Base-by-base conservation (phyloP, 345 rosid genomes). In the Sonneratia alba region DNA sequence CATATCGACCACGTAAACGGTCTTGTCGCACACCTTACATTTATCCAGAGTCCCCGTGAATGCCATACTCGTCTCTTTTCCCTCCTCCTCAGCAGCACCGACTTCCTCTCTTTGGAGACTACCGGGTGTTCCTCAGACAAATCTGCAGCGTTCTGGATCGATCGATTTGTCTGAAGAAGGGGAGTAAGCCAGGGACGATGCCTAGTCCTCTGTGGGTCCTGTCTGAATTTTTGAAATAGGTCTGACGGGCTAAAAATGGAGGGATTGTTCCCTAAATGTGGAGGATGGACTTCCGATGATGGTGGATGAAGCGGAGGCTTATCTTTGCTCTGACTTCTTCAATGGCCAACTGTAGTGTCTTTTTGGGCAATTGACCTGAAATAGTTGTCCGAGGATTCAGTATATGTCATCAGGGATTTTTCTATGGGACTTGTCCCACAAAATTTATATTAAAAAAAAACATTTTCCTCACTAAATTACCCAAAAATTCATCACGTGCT, bases 21-120 rank as follows among this genome's bases (percentile, higher is more conserved):
- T 84, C 83, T 81, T 84, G 66, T 79, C 85, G 69, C 87, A 84
- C 14, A 84, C 87, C 78, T 84, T 81, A 78, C 87, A 84, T 66
- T 84, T 84, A 67, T 84, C 87, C 49, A 81, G 70, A 71, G 87
- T 84, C 70, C 87, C 87, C 5, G 85, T 81, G 81, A 84, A 84
- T 10, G 87, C 70, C 87, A 81, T 81, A 56, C 34, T 24, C 66
- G 15, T 38, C 16, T 40, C 16, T 18, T 19, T 40, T 18, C 55
- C 36, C 42, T 68, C 24, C 37, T 36, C 8, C 21, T 19, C 3
- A 2, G 32, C 32, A 27, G 45, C 22, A 36, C n/a, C 66, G 19
- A 53, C 43, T n/a, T 34, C 62, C 40, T 12, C 34, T 42, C 45
- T 42, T 66, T 7, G 38, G 13, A 45, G 18, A 45, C 18, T 42